These are phyloP conservation scores for Lagenidium giganteum DNA, from an alignment of 352 stramenopile species.

Conservation along the genomic window DNA sequence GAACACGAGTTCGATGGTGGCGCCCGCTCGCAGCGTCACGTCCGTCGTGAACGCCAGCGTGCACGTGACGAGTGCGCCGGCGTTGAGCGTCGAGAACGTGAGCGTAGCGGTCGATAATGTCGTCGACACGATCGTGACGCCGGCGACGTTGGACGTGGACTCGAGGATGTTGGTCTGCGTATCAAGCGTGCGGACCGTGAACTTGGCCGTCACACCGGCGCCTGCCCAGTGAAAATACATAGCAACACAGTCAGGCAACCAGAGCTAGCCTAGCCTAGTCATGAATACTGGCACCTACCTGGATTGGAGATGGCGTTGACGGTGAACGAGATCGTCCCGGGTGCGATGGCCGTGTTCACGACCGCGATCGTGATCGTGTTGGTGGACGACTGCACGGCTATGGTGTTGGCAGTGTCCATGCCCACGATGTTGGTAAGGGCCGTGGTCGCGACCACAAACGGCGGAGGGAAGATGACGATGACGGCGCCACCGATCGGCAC, in stretches of 20 bases:
- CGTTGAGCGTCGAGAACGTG: constrained; percentile 17
- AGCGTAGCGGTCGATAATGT: constrained; percentile 23
- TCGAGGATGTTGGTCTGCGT: constrained; percentile 26
- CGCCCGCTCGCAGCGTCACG: constrained; percentile 31
- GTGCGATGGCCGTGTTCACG: constrained; percentile 5
- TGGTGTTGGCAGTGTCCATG: constrained; percentile 19
- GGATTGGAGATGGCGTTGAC: constrained; percentile 54
- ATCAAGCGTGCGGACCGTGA: constrained; percentile 33
- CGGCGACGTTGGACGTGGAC: constrained; percentile 19
- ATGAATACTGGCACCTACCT: constrained; percentile 16
- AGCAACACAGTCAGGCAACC: background rate
- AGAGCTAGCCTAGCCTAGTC: background rate
- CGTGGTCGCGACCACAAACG: constrained; percentile 35
- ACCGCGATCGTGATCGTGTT: constrained; percentile 34
- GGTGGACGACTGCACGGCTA: constrained; percentile 19
- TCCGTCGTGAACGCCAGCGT: constrained; percentile 36
- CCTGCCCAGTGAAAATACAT: constrained; percentile 18
- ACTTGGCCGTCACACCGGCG: constrained; percentile 27
- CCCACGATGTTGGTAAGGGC: constrained; percentile 15
- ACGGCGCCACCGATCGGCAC: constrained; percentile 42
- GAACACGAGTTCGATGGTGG: constrained; percentile 40
- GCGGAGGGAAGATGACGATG: constrained; percentile 39
- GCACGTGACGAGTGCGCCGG: constrained; percentile 25
- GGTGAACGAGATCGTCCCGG: constrained; percentile 33
- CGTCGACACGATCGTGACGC: constrained; percentile 22